Conservation (phyloP, 2,329 filamentous ascomycete species). For the Venturia oleaginea region DNA sequence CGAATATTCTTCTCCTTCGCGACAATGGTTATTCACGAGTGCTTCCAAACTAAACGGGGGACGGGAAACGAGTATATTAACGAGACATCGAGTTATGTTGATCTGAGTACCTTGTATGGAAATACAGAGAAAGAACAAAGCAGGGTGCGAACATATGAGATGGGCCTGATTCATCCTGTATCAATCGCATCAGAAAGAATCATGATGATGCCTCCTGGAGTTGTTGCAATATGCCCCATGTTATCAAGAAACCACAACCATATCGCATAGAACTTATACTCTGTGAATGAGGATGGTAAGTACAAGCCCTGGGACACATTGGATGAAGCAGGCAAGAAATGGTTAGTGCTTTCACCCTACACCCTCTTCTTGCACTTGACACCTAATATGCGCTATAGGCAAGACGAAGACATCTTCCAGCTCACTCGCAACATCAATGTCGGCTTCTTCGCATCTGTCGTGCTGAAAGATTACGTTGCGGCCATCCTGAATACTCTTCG, state of each 20-base stretch:
- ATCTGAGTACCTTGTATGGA: constrained; percentile 38
- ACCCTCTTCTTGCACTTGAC: no score
- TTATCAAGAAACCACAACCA: constrained; percentile 40
- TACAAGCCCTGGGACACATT: constrained; percentile 34
- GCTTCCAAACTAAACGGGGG: constrained; percentile 35
- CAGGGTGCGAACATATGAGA: constrained; percentile 34
- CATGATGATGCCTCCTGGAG: constrained; percentile 41
- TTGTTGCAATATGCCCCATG: constrained; percentile 34
- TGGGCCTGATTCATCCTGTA: constrained; percentile 36
- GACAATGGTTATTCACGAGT: constrained; percentile 40
- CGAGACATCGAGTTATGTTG: constrained; percentile 40
- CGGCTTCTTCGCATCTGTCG: constrained; percentile 38
- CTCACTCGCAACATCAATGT: constrained; percentile 38
- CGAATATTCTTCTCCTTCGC: constrained; percentile 40
- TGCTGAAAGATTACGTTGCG: constrained; percentile 39
- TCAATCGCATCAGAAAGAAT: constrained; percentile 37
- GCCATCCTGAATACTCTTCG: constrained; percentile 39
- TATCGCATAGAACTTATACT: constrained; percentile 32
- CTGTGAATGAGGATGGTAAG: constrained; percentile 36
- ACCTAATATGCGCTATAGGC: no score
- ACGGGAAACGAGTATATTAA: constrained; percentile 32
- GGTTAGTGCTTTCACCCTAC: constrained; percentile 28
- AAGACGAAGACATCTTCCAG: constrained; percentile 42
- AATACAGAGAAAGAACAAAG: constrained; percentile 35
- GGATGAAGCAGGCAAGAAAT: constrained; percentile 28